Evolutionary conservation across 2,329 filamentous ascomycete genomes (phyloP).

Genomic region (Neoscytalidium dimidiatum): DNA sequence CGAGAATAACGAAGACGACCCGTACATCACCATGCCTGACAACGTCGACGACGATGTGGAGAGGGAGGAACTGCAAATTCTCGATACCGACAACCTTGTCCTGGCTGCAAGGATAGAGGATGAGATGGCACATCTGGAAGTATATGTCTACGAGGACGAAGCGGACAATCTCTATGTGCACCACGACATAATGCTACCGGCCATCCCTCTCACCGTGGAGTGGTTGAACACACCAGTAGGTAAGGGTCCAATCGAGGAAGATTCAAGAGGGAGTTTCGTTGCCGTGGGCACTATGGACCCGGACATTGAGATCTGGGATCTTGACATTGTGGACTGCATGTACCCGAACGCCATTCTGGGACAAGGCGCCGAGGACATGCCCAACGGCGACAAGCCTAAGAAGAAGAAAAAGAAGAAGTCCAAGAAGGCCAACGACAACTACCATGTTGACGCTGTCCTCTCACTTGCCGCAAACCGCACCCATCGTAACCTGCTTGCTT

Average conservation of each 20-base stretch:
- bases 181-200: slow-evolving; percentile 98
- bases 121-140: slow-evolving; percentile 92
- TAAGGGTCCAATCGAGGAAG: slow-evolving; percentile 62
- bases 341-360: slow-evolving; percentile 96
- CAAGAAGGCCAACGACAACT: slow-evolving; percentile 84
- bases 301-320: slow-evolving; percentile 97
- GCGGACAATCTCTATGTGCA: slow-evolving; percentile 98
- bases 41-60: slow-evolving; percentile 81
- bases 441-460: slow-evolving; percentile 92
- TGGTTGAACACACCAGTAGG: slow-evolving; percentile 93
- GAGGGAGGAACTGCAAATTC: slow-evolving; percentile 87
- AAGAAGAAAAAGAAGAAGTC: slow-evolving; percentile 92
- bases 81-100: slow-evolving; percentile 90
- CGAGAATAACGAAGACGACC: slow-evolving; percentile 90
- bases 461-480: slow-evolving; percentile 89
- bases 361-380: slow-evolving; percentile 56
- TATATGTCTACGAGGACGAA: slow-evolving; percentile 95
- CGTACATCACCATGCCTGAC: slow-evolving; percentile 85
- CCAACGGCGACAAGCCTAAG: slow-evolving; percentile 62
- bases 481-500: slow-evolving; percentile 92
- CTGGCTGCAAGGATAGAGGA: slow-evolving; percentile 94
- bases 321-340: slow-evolving; percentile 96
- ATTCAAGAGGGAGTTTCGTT: slow-evolving; percentile 82
- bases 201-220: slow-evolving; percentile 91
- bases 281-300: slow-evolving; percentile 97